Evolutionary conservation across 2,329 filamentous ascomycete species (phyloP).

Genomic region (Pyrenochaeta sp.): DNA sequence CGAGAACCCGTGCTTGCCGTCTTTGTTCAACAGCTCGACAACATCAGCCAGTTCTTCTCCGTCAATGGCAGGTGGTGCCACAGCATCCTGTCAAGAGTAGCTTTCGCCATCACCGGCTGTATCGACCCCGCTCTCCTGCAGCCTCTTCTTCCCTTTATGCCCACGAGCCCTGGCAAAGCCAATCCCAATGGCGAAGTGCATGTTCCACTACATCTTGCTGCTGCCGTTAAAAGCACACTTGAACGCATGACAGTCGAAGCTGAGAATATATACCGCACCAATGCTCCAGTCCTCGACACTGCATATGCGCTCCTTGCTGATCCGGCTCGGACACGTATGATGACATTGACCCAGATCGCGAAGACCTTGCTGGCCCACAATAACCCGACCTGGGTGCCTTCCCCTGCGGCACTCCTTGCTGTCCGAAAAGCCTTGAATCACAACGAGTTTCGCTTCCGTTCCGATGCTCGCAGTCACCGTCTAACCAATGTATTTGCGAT

Average conservation of each 20-base stretch:
- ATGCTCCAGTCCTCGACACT: slow-evolving; percentile 58
- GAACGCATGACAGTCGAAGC: slow-evolving; percentile 54
- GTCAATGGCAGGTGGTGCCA: slow-evolving; percentile 60
- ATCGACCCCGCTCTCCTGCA: slow-evolving; percentile 56
- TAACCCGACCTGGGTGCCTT: slow-evolving; percentile 37
- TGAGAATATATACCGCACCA: slow-evolving; percentile 57
- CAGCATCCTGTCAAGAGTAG: slow-evolving; percentile 47
- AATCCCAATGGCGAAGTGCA: slow-evolving; percentile 45
- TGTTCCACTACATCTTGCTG: slow-evolving; percentile 57
- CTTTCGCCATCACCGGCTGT: slow-evolving; percentile 61
- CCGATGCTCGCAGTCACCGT: slow-evolving; percentile 58
- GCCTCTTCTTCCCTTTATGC: slow-evolving; percentile 61
- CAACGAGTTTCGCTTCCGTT: slow-evolving; percentile 69
- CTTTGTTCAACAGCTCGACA: slow-evolving; percentile 55
- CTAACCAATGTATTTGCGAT: slow-evolving; percentile 70
- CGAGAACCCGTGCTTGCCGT: slow-evolving; percentile 58
- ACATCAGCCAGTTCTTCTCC: slow-evolving; percentile 58
- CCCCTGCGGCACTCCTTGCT: slow-evolving; percentile 68
- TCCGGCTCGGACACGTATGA: slow-evolving; percentile 53
- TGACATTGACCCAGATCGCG: slow-evolving; percentile 58
- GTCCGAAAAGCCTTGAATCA: slow-evolving; percentile 71
- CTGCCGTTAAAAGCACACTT: slow-evolving; percentile 55
- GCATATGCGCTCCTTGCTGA: slow-evolving; percentile 60
- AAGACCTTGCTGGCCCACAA: slow-evolving; percentile 48
- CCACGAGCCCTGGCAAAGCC: slow-evolving; percentile 44